phyloP scores from a whole-genome alignment of 208 protist genomes.

The Angomonas deanei region DNA sequence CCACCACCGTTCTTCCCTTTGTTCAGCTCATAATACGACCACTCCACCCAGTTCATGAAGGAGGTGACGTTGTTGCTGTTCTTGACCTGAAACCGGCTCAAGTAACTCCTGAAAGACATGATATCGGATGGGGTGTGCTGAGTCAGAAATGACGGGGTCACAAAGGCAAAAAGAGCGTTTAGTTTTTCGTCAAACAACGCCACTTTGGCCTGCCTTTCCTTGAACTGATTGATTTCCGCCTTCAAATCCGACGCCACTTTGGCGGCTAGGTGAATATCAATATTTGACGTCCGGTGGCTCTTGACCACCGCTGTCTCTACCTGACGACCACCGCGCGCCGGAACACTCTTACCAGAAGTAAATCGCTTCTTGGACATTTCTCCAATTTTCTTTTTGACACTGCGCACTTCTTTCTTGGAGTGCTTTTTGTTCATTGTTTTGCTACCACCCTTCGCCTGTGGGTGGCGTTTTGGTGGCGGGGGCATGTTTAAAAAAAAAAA shows the following conservation, averaged over 20 bases:
- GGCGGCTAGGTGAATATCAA: conserved; percentile 75
- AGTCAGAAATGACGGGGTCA: conserved; percentile 65
- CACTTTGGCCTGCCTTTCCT: conserved; percentile 26
- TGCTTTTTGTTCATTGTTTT: too few species aligned
- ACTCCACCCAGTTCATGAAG: conserved; percentile 82
- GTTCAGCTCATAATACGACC: conserved; percentile 51
- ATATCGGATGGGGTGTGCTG: conserved; percentile 77
- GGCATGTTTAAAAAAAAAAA: too few species aligned
- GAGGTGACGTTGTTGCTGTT: conserved; percentile 40
- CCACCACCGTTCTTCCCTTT: conserved; percentile 1
- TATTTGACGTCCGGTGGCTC: conserved; percentile 49
- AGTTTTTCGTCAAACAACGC: conserved; percentile 51
- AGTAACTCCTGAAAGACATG: conserved; percentile 54
- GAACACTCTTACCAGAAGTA: not conserved
- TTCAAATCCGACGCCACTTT: conserved; percentile 69
- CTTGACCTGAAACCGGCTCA: conserved; percentile 64
- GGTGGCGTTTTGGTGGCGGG: too few species aligned
- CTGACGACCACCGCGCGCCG: not conserved
- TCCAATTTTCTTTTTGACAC: not conserved
- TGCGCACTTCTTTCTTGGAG: not conserved
- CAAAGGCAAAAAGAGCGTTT: conserved; percentile 60
- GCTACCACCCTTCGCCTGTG: too few species aligned
- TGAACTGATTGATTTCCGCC: conserved; percentile 59
- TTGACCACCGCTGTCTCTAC: not conserved
- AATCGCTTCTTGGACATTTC: not conserved